Percentiles rank a stretch among this genome's conserved stretches.
Conservation (phyloP, 2,329 filamentous ascomycete genomes). For the Aspergillus phoenicis region DNA sequence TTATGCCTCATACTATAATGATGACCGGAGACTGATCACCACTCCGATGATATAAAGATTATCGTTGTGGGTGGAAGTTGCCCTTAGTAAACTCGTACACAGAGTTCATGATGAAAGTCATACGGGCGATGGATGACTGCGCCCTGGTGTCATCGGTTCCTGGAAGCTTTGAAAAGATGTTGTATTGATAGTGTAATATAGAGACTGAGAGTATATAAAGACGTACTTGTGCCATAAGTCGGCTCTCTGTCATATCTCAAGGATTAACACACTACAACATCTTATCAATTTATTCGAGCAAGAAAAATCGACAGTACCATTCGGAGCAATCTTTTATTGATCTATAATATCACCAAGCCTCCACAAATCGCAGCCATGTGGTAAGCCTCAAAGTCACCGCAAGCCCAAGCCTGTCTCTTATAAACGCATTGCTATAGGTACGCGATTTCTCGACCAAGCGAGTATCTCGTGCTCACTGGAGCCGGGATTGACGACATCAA, state of each 20-base stretch:
- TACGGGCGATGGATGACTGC: not conserved
- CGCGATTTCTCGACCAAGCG: slow-evolving; percentile 71
- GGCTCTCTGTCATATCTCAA: not conserved
- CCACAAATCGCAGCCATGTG: slow-evolving; percentile 16
- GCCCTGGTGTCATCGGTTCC: not conserved
- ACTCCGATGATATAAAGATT: not conserved
- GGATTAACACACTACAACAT: not conserved
- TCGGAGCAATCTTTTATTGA: not conserved
- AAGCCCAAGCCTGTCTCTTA: not conserved
- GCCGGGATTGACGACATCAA: slow-evolving; percentile 72
- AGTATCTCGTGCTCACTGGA: slow-evolving; percentile 87
- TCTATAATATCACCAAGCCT: not conserved
- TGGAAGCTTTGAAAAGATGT: not conserved
- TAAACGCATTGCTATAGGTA: slow-evolving; percentile 53
- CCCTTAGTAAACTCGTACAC: not conserved
- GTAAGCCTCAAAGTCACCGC: slow-evolving; percentile 10
- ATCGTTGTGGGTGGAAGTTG: not conserved
- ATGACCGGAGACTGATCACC: too few relatives aligned
- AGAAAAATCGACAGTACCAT: too few relatives aligned
- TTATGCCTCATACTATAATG: too few relatives aligned
- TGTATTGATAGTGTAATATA: not conserved
- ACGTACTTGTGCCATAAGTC: not conserved
- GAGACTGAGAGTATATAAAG: not conserved
- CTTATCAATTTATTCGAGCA: too few relatives aligned
- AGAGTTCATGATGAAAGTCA: not conserved